phyloP scores from a whole-genome alignment of 2,329 filamentous ascomycete species.

The Monosporascus cannonballus region DNA sequence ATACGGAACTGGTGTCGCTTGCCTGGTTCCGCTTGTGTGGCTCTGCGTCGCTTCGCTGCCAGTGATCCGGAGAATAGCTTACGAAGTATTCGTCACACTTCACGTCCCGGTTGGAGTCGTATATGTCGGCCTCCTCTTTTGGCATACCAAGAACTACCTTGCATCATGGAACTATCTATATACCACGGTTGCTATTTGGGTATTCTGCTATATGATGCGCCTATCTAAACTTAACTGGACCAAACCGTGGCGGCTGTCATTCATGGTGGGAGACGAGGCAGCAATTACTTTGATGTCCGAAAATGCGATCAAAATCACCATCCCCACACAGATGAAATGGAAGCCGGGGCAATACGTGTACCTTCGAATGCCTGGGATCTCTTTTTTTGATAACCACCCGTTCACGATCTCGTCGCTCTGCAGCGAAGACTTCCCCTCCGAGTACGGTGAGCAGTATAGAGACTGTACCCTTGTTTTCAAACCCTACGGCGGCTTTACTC shows the following conservation, averaged over 20 bases:
- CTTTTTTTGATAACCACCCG: slow-evolving; percentile 85
- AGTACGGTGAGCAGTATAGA: slow-evolving; percentile 80
- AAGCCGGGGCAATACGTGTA: slow-evolving; percentile 93
- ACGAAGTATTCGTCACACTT: slow-evolving; percentile 77
- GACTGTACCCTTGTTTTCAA: slow-evolving; percentile 90
- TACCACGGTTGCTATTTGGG: slow-evolving; percentile 74
- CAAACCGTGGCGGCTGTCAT: slow-evolving; percentile 71
- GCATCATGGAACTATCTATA: slow-evolving; percentile 87
- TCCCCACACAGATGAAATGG: slow-evolving; percentile 91
- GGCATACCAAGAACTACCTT: slow-evolving; percentile 92
- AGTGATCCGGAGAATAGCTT: slow-evolving; percentile 67
- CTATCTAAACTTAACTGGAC: slow-evolving; percentile 88
- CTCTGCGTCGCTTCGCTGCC: slow-evolving; percentile 82
- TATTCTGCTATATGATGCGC: slow-evolving; percentile 65
- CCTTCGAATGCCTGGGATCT: slow-evolving; percentile 87
- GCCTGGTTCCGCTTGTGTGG: slow-evolving; percentile 73
- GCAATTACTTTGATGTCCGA: slow-evolving; percentile 85
- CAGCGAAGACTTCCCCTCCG: slow-evolving; percentile 87
- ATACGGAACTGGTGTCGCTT: slow-evolving; percentile 81
- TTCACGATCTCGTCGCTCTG: slow-evolving; percentile 93
- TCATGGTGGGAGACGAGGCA: slow-evolving; percentile 85
- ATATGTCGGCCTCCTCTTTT: slow-evolving; percentile 83
- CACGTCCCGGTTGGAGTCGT: slow-evolving; percentile 77
- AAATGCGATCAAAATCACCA: slow-evolving; percentile 91
- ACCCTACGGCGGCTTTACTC: slow-evolving; percentile 86